Evolutionary conservation across 1,139 yeast species (phyloP).

Genomic region (Blastobotrys illinoisensis): DNA sequence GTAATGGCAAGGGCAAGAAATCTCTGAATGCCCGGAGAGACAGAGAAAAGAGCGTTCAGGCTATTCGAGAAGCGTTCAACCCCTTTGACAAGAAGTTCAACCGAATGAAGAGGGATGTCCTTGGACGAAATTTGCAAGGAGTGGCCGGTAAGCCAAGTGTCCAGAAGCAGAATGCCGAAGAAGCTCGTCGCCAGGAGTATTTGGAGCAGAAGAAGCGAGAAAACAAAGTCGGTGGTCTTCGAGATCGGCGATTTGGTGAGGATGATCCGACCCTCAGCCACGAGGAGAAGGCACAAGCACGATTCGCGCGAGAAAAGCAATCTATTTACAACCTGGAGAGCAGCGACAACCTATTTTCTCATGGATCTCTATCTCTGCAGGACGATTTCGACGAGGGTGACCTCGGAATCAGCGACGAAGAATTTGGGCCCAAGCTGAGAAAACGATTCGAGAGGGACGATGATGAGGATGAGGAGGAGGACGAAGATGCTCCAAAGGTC

Average conservation of each 20-base stretch:
- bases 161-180: constrained; percentile 72
- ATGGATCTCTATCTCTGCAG: constrained; percentile 39
- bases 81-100: constrained; percentile 76
- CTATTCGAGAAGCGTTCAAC: constrained; percentile 77
- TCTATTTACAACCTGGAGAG: constrained; percentile 56
- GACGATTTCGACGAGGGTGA: constrained; percentile 47
- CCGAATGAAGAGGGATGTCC: constrained; percentile 60
- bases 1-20: constrained; percentile 54
- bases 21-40: constrained; percentile 43
- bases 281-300: constrained; percentile 92
- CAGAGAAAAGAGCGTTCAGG: constrained; percentile 49
- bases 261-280: constrained; percentile 61
- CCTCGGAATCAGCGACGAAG: constrained; percentile 39
- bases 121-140: constrained; percentile 51
- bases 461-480: constrained; percentile 31
- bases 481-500: constrained; percentile 41
- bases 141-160: constrained; percentile 71
- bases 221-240: constrained; percentile 71
- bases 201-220: constrained; percentile 55
- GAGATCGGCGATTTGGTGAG: constrained; percentile 93
- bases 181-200: constrained; percentile 57
- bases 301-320: constrained; percentile 80
- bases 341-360: constrained; percentile 36
- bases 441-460: constrained; percentile 10
- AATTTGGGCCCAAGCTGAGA: constrained; percentile 12